phyloP scores from a whole-genome alignment of 2,329 filamentous ascomycete genomes.

The Trichoderma koningiopsis region DNA sequence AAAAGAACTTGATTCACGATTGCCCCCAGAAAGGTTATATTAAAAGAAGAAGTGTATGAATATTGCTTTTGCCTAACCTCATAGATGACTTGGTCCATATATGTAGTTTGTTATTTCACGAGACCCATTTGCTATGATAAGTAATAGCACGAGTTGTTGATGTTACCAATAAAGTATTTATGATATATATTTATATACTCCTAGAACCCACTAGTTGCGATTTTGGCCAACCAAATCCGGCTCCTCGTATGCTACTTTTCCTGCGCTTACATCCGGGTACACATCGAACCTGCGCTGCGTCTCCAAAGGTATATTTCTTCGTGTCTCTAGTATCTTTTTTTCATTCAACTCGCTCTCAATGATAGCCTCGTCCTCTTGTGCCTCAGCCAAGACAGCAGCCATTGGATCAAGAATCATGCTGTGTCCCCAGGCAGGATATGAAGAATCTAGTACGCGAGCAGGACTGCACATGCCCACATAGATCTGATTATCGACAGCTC shows the following conservation, averaged over 20 bases:
- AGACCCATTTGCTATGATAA: not conserved
- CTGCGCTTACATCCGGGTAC: conserved; percentile 83
- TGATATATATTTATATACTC: not conserved
- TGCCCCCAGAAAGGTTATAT: not conserved
- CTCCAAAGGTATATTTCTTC: conserved; percentile 81
- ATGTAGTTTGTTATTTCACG: not conserved
- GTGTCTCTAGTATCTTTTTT: conserved; percentile 69
- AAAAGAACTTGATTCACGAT: not conserved
- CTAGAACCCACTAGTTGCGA: not conserved
- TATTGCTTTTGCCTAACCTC: not conserved
- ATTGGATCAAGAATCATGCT: conserved; percentile 86
- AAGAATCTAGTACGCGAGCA: conserved; percentile 73
- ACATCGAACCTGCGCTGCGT: conserved; percentile 90
- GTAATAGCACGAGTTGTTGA: not conserved
- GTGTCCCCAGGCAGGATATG: conserved; percentile 91
- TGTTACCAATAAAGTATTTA: not conserved
- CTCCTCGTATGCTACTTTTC: conserved; percentile 32
- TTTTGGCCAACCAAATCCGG: not conserved
- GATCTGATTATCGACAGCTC: conserved; percentile 90
- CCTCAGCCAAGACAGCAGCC: conserved; percentile 75
- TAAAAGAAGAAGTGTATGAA: not conserved
- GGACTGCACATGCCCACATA: conserved; percentile 93
- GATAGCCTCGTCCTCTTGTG: conserved; percentile 75
- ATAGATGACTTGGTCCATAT: not conserved
- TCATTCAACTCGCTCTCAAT: conserved; percentile 71